Conservation (phyloP, 305 asterid genomes). For the Petunia hybrid region DNA sequence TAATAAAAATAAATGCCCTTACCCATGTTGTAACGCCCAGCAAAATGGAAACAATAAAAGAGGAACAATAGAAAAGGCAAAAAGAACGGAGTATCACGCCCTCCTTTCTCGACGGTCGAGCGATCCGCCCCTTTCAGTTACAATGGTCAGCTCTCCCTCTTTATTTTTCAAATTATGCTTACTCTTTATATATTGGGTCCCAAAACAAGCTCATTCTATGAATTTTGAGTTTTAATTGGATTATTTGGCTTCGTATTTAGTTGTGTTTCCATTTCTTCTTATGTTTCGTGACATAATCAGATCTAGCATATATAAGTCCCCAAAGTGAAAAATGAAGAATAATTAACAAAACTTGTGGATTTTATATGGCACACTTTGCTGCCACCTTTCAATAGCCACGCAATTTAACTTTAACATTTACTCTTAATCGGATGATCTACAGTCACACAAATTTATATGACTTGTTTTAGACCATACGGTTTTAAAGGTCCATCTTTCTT, state of each 20-base stretch:
- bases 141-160: conserved; percentile 29
- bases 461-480: too few species aligned
- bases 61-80: not conserved
- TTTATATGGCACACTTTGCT: too few species aligned
- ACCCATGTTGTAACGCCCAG: not conserved
- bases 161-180: not conserved
- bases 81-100: not conserved
- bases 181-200: too few species aligned
- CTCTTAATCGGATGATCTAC: too few species aligned
- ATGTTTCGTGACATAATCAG: not conserved
- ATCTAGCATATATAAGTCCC: conserved; percentile 9
- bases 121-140: conserved; percentile 18
- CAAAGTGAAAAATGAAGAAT: not conserved
- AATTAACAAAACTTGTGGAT: not conserved
- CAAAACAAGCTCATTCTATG: not conserved
- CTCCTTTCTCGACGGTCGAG: conserved; percentile 21
- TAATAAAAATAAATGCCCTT: not conserved
- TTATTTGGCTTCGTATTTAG: not conserved
- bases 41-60: too few species aligned
- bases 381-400: too few species aligned
- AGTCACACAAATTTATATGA: too few species aligned
- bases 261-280: too few species aligned
- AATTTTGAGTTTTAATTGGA: not conserved
- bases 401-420: too few species aligned
- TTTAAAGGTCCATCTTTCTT: too few species aligned